phyloP scores from a whole-genome alignment of 2,329 filamentous ascomycete species.

The Periconia sp. region DNA sequence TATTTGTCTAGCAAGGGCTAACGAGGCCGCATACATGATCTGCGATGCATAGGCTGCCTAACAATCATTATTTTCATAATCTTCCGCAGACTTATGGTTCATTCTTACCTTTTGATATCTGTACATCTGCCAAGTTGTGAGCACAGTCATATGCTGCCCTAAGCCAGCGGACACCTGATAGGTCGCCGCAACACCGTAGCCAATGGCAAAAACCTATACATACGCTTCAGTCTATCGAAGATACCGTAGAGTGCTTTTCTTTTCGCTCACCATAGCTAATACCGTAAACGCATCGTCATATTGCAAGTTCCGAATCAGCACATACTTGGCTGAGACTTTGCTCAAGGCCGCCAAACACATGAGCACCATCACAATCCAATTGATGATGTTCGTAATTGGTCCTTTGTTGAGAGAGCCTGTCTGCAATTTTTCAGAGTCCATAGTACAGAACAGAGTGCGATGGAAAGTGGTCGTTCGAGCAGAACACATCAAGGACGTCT shows the following conservation, averaged over 20 bases:
- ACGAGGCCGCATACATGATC: slow-evolving; percentile 3
- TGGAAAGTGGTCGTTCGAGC: too few species aligned
- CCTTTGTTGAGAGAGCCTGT: not conserved
- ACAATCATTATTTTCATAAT: not conserved
- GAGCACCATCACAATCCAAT: slow-evolving; percentile 2
- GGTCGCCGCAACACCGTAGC: not conserved
- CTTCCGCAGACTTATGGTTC: too few species aligned
- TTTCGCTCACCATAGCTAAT: slow-evolving; percentile 1
- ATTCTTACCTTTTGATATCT: too few species aligned
- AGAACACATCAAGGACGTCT: too few species aligned
- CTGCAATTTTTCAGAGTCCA: not conserved
- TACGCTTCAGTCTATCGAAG: not conserved
- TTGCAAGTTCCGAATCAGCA: slow-evolving; percentile 2
- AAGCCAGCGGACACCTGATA: not conserved
- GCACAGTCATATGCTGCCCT: not conserved
- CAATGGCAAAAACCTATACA: not conserved
- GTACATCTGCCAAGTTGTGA: too few species aligned
- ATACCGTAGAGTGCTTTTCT: not conserved
- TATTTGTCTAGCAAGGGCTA: slow-evolving; percentile 2
- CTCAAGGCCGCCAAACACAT: slow-evolving; percentile 1
- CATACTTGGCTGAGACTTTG: slow-evolving; percentile 1
- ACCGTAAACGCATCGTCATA: slow-evolving; percentile 4
- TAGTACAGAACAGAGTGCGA: too few species aligned
- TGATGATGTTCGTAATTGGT: slow-evolving; percentile 3
- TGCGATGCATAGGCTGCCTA: slow-evolving; percentile 2